Evolutionary conservation across 1,284 basidiomycete genomes (phyloP).

Genomic region (Clitocybe nebularis): DNA sequence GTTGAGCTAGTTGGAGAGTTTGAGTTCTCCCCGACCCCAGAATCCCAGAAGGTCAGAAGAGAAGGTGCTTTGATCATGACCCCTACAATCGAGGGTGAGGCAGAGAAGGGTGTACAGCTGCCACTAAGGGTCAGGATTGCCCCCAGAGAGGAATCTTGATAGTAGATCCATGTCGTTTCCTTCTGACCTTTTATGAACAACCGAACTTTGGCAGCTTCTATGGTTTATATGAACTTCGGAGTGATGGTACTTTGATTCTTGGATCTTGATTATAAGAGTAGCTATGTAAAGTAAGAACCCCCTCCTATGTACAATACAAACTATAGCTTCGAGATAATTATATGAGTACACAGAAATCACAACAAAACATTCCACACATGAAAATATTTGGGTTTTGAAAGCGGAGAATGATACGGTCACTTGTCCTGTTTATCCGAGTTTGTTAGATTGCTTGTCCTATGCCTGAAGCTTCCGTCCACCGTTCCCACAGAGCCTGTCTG

Average conservation of each 20-base stretch:
- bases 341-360: conserved; percentile 16
- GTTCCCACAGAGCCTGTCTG: conserved; percentile 42
- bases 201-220: neutral
- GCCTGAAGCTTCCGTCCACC: conserved; percentile 30
- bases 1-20: conserved; percentile 45
- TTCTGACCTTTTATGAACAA: too few relatives aligned
- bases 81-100: conserved; percentile 43
- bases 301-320: conserved; percentile 4
- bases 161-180: too few relatives aligned
- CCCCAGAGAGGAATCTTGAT: conserved; percentile 21
- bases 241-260: too few relatives aligned
- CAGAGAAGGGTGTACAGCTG: conserved; percentile 42
- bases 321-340: neutral
- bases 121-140: conserved; percentile 44
- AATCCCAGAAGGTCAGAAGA: conserved; percentile 33
- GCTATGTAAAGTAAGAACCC: conserved; percentile 2
- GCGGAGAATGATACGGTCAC: conserved; percentile 4
- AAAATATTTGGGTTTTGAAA: neutral
- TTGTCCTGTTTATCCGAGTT: neutral
- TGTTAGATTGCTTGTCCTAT: conserved; percentile 25
- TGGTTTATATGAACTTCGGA: neutral
- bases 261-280: neutral
- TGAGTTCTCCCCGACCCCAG: conserved; percentile 38
- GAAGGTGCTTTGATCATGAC: conserved; percentile 40
- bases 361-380: conserved; percentile 13